phyloP scores from a whole-genome alignment of 345 rosid species.

The Euphorbia peplus region DNA sequence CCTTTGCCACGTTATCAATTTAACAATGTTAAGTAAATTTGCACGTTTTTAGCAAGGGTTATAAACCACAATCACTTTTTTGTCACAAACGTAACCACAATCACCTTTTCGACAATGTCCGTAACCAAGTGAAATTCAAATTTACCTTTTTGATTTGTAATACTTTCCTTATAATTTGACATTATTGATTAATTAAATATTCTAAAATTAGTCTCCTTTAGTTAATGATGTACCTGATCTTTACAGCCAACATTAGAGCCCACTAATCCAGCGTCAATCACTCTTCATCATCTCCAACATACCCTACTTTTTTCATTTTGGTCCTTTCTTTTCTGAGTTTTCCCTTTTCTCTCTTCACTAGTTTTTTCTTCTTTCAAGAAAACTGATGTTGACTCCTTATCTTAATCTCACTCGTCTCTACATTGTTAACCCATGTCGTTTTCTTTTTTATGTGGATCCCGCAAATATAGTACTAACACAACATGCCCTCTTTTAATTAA shows the following conservation, averaged over 20 bases:
- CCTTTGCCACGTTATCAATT: no score
- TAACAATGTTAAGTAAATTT: no score
- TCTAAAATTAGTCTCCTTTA: no score
- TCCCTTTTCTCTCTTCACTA: not conserved
- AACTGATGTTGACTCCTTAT: not conserved
- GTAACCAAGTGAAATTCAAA: no score
- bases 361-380: not conserved
- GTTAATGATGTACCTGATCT: no score
- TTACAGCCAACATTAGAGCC: not conserved
- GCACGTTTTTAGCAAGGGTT: no score
- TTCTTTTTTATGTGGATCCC: not conserved
- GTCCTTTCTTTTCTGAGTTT: not conserved
- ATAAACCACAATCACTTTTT: no score
- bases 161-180: no score
- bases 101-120: no score
- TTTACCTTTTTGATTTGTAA: no score
- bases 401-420: not conserved
- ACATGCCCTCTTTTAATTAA: not conserved
- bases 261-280: constrained; percentile 22
- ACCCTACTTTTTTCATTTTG: not conserved
- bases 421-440: constrained; percentile 8
- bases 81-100: no score
- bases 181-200: no score
- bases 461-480: not conserved
- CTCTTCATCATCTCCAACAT: constrained; percentile 3